Base-by-base conservation (phyloP, 78 protist genomes). In the Reticulomyxa filosa region DNA sequence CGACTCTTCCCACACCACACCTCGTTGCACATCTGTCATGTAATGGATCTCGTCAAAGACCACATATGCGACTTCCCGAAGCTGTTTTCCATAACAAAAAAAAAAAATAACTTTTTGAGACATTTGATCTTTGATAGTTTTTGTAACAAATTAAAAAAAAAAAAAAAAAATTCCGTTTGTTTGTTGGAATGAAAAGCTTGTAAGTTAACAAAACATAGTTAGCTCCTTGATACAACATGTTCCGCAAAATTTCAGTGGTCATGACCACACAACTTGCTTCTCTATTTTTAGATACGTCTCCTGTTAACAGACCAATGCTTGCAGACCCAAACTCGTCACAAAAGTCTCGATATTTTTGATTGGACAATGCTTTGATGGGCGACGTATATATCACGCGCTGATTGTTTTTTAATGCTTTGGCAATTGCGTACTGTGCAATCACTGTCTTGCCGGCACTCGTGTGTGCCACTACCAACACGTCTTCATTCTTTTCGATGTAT, bases 391-490 rank as follows among this genome's bases (percentile, higher is more conserved):
- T 66, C 32, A 74, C 89, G n/a, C 95, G 70, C 36, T 76, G 69
- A 67, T 33, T 62, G 39, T 66, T 70, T 7, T 42, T 33, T 38
- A 38, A 10, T 11, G 89, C 74, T 10, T 79, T 46, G 1, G 93
- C 94, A 62, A 90, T 86, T 8, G 97, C 95, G 30, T 87, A 88
- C 48, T 78, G 79, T 10, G 93, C 94, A 25, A 91, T 90, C 1
- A 84, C 94, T 2, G 97, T 88, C 76, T 89, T 91, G 36, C 97
- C 97, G 4, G 97, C 95, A 0, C 86, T 76, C 11, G 97, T 92
- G 83, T 92, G 97, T 13, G 97, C 97, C 5, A 90, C 81, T 13
- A 90, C 94, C 20, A 92, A 82, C 22, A 78, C 83, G 33, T 2
- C 38, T 57, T 90, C 91, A 30, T 65, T 65, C 20, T n/a, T n/a